Conservation (phyloP, 2,329 filamentous ascomycete genomes). For the Pyrenochaeta sp. region DNA sequence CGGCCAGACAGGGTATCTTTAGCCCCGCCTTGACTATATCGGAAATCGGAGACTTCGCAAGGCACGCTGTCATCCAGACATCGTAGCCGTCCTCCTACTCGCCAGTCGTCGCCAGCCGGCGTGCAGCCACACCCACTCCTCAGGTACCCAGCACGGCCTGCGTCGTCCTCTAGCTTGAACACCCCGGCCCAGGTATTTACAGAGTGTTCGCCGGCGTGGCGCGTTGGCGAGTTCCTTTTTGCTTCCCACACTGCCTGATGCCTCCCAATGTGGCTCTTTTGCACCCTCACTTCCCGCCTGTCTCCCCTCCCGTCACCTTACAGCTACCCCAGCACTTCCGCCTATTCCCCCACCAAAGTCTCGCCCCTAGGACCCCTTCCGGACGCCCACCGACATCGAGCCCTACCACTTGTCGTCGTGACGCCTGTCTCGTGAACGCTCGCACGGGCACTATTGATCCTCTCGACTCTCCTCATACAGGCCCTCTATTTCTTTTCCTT, state of each 20-base stretch:
- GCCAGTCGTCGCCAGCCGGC: conserved; percentile 32
- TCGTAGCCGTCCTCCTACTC: conserved; percentile 33
- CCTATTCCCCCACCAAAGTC: conserved; percentile 34
- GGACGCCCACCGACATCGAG: conserved; percentile 30
- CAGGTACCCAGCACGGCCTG: conserved; percentile 42
- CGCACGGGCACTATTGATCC: conserved; percentile 27
- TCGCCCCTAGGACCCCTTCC: conserved; percentile 36
- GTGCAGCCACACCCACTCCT: conserved; percentile 48
- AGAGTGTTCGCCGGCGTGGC: conserved; percentile 45
- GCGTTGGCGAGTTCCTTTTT: conserved; percentile 42
- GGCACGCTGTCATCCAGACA: conserved; percentile 35
- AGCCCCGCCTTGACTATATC: conserved; percentile 45
- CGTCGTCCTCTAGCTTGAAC: conserved; percentile 31
- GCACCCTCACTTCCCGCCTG: conserved; percentile 32
- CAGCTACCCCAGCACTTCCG: conserved; percentile 30
- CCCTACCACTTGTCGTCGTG: conserved; percentile 27
- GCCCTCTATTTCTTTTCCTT: conserved; percentile 21
- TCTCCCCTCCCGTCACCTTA: conserved; percentile 22
- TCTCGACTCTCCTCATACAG: conserved; percentile 28
- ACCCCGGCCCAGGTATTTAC: conserved; percentile 39
- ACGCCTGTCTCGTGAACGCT: conserved; percentile 30
- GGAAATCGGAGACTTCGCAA: conserved; percentile 49
- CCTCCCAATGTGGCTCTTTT: conserved; percentile 42
- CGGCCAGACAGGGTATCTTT: conserved; percentile 41
- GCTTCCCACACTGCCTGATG: conserved; percentile 32